A percentile compares a stretch with the other conserved stretches of the same genome.
Evolutionary conservation across 2,329 filamentous ascomycete genomes (phyloP).

Genomic region (Penicillium brasilianum): DNA sequence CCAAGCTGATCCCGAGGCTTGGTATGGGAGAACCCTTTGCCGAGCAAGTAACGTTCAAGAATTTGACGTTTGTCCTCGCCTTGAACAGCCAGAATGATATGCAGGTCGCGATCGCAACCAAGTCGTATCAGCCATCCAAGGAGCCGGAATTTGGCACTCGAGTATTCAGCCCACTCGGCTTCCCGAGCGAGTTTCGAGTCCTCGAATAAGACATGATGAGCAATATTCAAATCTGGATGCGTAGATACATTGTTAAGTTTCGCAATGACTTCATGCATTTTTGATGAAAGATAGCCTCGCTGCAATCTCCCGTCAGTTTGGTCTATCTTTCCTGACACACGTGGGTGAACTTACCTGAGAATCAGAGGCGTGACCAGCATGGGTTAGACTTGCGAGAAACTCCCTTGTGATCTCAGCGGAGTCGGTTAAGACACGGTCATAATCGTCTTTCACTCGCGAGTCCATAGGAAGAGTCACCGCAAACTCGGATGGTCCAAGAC

Average conservation of each 20-base stretch:
- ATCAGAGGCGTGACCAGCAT: conserved; percentile 18
- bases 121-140: conserved; percentile 50
- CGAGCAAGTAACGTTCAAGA: conserved; percentile 49
- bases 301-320: conserved; percentile 25
- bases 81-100: conserved; percentile 47
- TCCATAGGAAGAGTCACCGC: conserved; percentile 51
- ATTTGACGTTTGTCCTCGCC: conserved; percentile 43
- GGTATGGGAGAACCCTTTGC: conserved; percentile 46
- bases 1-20: conserved; percentile 40
- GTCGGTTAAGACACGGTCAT: conserved; percentile 41
- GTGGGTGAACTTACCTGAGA: conserved; percentile 36
- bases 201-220: conserved; percentile 42
- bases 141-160: conserved; percentile 53
- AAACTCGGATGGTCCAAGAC: conserved; percentile 47
- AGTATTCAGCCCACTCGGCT: conserved; percentile 54
- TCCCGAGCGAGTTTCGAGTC: conserved; percentile 43
- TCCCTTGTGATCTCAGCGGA: conserved; percentile 37
- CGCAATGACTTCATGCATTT: conserved; percentile 42
- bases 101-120: conserved; percentile 40
- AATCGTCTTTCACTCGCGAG: conserved; percentile 50
- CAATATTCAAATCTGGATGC: conserved; percentile 52
- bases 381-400: conserved; percentile 33
- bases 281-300: conserved; percentile 34
- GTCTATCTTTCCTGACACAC: background rate
- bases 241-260: conserved; percentile 50